A percentile compares a stretch with the other conserved stretches of the same genome.
Evolutionary conservation across 2,329 filamentous ascomycete genomes (phyloP).

Genomic region (Trichoderma sp.): DNA sequence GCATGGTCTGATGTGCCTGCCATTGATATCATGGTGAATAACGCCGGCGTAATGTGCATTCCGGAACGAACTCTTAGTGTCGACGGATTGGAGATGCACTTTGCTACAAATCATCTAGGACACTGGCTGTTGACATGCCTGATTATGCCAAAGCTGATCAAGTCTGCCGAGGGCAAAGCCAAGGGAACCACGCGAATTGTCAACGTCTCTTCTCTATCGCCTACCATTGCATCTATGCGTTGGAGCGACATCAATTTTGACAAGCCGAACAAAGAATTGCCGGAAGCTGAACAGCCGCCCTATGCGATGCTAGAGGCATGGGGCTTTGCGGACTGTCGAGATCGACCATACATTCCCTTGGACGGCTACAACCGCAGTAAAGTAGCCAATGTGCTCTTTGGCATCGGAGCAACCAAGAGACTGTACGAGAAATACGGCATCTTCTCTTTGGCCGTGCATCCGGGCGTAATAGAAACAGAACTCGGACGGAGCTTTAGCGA

Average conservation of each 20-base stretch:
- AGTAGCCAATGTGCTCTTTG: constrained; percentile 38
- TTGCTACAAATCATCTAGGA: constrained; percentile 46
- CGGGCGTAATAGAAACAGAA: constrained; percentile 42
- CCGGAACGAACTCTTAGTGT: constrained; percentile 38
- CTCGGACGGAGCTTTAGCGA: constrained; percentile 35
- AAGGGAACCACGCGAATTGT: constrained; percentile 45
- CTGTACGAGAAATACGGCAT: constrained; percentile 41
- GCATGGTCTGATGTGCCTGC: constrained; percentile 36
- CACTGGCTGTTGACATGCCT: constrained; percentile 45
- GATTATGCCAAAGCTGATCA: constrained; percentile 42
- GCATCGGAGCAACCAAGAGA: constrained; percentile 34
- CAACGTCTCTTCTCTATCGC: constrained; percentile 48
- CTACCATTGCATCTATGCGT: constrained; percentile 44
- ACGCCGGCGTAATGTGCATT: constrained; percentile 45
- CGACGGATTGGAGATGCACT: constrained; percentile 45
- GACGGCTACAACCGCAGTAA: constrained; percentile 39
- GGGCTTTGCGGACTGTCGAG: constrained; percentile 30
- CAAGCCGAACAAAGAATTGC: constrained; percentile 36
- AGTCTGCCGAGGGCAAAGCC: constrained; percentile 35
- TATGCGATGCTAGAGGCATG: constrained; percentile 28
- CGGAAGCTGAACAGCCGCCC: constrained; percentile 31
- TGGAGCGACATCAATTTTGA: constrained; percentile 51
- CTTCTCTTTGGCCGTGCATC: constrained; percentile 39
- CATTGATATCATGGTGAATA: constrained; percentile 47
- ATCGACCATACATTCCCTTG: constrained; percentile 34